phyloP scores from a whole-genome alignment of 495 filamentous ascomycete genomes.

The Diplogelasinospora grovesii region DNA sequence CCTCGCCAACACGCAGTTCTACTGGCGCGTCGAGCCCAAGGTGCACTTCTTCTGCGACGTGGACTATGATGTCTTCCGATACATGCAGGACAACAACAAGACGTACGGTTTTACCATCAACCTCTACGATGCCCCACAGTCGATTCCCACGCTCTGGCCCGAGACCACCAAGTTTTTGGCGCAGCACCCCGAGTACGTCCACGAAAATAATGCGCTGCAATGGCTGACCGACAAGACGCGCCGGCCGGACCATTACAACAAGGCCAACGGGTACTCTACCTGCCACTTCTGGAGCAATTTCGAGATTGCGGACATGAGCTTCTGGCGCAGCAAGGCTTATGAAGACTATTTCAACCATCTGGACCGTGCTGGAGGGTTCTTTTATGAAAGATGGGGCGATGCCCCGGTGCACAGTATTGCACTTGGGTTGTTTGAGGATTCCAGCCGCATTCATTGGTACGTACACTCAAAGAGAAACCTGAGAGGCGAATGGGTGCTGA shows the following conservation, averaged over 20 bases:
- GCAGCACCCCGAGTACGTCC: slow-evolving; percentile 73
- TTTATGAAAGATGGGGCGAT: slow-evolving; percentile 98
- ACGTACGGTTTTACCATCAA: slow-evolving; percentile 99
- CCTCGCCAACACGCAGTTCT: slow-evolving; percentile 74
- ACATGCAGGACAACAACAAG: slow-evolving; percentile 95
- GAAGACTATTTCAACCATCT: slow-evolving; percentile 95
- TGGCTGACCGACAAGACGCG: slow-evolving; percentile 77
- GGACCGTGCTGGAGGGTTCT: slow-evolving; percentile 93
- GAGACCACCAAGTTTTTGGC: slow-evolving; percentile 84
- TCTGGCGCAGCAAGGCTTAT: slow-evolving; percentile 89
- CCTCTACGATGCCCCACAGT: slow-evolving; percentile 84
- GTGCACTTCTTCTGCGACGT: slow-evolving; percentile 99
- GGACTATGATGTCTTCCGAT: slow-evolving; percentile 98
- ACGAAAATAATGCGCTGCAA: slow-evolving; percentile 73
- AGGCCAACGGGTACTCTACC: slow-evolving; percentile 91
- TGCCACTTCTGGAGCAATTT: slow-evolving; percentile 99
- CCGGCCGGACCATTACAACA: slow-evolving; percentile 70
- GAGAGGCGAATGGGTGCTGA: no score
- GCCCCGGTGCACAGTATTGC: slow-evolving; percentile 95
- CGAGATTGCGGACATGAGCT: slow-evolving; percentile 91
- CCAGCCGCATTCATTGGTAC: slow-evolving; percentile 89
- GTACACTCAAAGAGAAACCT: no score
- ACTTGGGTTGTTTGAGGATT: slow-evolving; percentile 88
- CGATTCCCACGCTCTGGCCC: slow-evolving; percentile 88
- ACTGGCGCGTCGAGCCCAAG: slow-evolving; percentile 99